Percentiles rank a stretch among this genome's conserved stretches.
phyloP scores from a whole-genome alignment of 208 protist species.

The Sergeia podlipaevii region DNA sequence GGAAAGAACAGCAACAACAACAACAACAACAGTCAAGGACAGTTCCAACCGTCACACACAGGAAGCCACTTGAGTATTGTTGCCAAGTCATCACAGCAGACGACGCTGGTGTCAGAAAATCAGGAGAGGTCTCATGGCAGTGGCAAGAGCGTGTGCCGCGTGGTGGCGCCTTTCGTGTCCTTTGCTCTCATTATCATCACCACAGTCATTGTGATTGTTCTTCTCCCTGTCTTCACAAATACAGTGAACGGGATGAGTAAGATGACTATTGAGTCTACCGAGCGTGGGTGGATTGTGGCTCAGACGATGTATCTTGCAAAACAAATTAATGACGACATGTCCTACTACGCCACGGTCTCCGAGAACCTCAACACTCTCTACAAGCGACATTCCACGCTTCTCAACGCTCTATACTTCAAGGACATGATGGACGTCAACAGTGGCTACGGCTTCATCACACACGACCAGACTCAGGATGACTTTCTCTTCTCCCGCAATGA shows the following conservation, averaged over 20 bases:
- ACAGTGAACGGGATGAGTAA: not conserved
- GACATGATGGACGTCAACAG: not conserved
- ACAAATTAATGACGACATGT: not conserved
- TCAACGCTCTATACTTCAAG: not conserved
- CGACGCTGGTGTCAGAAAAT: too few species aligned
- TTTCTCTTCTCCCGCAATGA: constrained; percentile 16
- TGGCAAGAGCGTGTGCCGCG: not conserved
- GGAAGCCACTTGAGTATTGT: too few species aligned
- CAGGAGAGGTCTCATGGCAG: too few species aligned
- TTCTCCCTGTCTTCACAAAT: not conserved
- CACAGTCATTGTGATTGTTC: not conserved
- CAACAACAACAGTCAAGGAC: constrained; percentile 5
- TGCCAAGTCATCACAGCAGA: too few species aligned
- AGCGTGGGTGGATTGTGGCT: constrained; percentile 14
- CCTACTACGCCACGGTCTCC: not conserved
- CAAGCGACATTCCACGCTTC: not conserved
- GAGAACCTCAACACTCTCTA: not conserved
- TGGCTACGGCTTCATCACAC: constrained; percentile 3
- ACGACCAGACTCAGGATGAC: constrained; percentile 10
- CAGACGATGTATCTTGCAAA: constrained; percentile 4
- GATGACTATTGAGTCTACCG: constrained; percentile 3
- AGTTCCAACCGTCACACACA: not conserved
- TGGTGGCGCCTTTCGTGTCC: not conserved
- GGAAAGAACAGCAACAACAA: not conserved
- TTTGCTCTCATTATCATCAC: not conserved